phyloP scores from a whole-genome alignment of 2,329 filamentous ascomycete species.

The Talaromyces sp. region DNA sequence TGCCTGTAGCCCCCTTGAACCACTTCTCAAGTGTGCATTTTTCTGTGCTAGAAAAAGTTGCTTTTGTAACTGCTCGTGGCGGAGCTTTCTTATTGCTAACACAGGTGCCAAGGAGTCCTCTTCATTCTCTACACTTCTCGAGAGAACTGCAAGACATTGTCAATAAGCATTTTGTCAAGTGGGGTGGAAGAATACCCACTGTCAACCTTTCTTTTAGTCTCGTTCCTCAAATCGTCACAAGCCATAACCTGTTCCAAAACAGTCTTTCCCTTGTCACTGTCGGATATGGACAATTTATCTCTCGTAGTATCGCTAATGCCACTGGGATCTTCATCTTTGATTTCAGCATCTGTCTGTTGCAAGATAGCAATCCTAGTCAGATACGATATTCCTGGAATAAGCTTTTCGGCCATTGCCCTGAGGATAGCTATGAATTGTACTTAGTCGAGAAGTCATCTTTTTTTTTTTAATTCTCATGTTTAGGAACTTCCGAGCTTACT shows the following conservation, averaged over 20 bases:
- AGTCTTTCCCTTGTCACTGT: constrained; percentile 29
- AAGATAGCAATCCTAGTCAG: constrained; percentile 62
- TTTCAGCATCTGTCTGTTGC: constrained; percentile 57
- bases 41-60: constrained; percentile 67
- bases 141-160: constrained; percentile 42
- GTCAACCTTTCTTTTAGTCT: constrained; percentile 58
- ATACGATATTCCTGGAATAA: constrained; percentile 71
- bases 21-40: constrained; percentile 68
- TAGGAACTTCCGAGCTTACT: constrained; percentile 46
- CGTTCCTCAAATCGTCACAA: constrained; percentile 47
- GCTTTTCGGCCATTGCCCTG: constrained; percentile 69
- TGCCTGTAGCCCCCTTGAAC: constrained; percentile 68
- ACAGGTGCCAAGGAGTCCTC: constrained; percentile 55
- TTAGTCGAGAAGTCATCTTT: not conserved
- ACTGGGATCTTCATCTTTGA: constrained; percentile 17
- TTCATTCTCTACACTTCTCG: constrained; percentile 54
- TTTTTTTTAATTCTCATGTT: not conserved
- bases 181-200: constrained; percentile 36
- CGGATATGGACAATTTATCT: not conserved
- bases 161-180: not conserved
- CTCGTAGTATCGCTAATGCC: constrained; percentile 12
- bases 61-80: constrained; percentile 58
- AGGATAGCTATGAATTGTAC: constrained; percentile 53
- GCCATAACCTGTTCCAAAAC: constrained; percentile 65
- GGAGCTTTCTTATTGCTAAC: constrained; percentile 57